Evolutionary conservation across 2,329 filamentous ascomycete species (phyloP).

Genomic region (Arthrobotrys conoides): DNA sequence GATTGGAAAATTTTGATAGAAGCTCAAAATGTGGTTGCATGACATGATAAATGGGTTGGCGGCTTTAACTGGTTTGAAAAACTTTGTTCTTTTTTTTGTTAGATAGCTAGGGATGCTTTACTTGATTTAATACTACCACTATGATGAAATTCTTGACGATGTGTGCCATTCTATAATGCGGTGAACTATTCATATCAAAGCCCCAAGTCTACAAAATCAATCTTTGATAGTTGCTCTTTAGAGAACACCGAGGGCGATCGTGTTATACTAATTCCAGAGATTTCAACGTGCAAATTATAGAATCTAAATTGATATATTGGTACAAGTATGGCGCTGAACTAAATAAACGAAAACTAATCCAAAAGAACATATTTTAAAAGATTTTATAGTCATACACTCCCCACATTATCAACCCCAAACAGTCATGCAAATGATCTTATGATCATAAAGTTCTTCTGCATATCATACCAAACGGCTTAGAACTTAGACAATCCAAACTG

Average conservation of each 20-base stretch:
- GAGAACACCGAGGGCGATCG: too few relatives aligned
- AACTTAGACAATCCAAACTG: slow-evolving; percentile 16
- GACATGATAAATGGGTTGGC: slow-evolving; percentile 6
- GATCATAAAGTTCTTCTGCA: not conserved
- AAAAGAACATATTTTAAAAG: not conserved
- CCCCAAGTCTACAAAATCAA: too few relatives aligned
- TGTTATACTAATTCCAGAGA: too few relatives aligned
- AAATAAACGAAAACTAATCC: not conserved
- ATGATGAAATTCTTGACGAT: not conserved
- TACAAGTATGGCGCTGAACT: not conserved
- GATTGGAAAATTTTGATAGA: slow-evolving; percentile 4
- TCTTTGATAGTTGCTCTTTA: too few relatives aligned
- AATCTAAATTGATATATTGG: not conserved
- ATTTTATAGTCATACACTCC: slow-evolving; percentile 15
- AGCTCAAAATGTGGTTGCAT: not conserved
- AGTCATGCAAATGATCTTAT: too few relatives aligned
- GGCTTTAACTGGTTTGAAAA: slow-evolving; percentile 15
- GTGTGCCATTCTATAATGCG: too few relatives aligned
- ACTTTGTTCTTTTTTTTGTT: not conserved
- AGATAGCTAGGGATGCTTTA: slow-evolving; percentile 17
- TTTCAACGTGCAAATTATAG: not conserved
- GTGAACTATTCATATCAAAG: not conserved
- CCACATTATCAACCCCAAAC: not conserved
- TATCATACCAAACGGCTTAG: slow-evolving; percentile 4
- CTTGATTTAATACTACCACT: slow-evolving; percentile 1